Evolutionary conservation across 176 grass and related monocot genomes (phyloP), one percentile per base, ranked within the genome.

Genomic region (Neostapfia colusana): DNA sequence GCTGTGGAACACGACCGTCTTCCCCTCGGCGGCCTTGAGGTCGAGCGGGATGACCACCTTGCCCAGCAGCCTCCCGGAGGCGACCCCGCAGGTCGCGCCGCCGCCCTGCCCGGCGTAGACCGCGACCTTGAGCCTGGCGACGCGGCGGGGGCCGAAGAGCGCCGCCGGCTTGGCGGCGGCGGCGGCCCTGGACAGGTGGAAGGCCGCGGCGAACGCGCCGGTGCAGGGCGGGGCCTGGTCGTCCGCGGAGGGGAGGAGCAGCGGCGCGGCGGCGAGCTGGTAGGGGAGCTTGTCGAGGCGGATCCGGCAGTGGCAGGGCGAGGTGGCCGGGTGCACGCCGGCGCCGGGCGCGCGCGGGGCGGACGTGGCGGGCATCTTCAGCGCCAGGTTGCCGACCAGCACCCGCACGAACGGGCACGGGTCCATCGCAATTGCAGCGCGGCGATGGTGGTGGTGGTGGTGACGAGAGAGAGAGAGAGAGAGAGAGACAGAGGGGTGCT

Each of bases 331-430:
- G 59, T 98, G 95, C 7, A 98, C 95, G 2, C 90, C 93, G 7
- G 88, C 73, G 7, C 86, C 58, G 39, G 39, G 7, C 28, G 88
- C 39, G 0, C 86, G 46, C 46, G 46, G 15, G 15, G 49, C 17
- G 0, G 49, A 20, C 18, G 88, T 28, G 2, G 80, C 62, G 17
- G 88, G 95, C 42, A 98, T 80, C 62, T 94, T 98, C 0, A 98
- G 82, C 11, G 91, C 84, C 0, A 98, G 65, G 84, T 92, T 95
- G 28, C 91, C 91, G 42, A 98, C 89, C 60, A 98, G 79, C 74
- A 98, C 91, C 85, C 91, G 86, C 65, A 98, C 91, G 87, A 86
- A 98, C 62, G 89, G 95, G 81, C 91, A 98, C 69, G 95, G 95
- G 77, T 98, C 95, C 95, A 98, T 93, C 69, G 57, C 1, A 31